Base-by-base conservation (phyloP, 2,329 filamentous ascomycete genomes). In the Verticillium isaacii region DNA sequence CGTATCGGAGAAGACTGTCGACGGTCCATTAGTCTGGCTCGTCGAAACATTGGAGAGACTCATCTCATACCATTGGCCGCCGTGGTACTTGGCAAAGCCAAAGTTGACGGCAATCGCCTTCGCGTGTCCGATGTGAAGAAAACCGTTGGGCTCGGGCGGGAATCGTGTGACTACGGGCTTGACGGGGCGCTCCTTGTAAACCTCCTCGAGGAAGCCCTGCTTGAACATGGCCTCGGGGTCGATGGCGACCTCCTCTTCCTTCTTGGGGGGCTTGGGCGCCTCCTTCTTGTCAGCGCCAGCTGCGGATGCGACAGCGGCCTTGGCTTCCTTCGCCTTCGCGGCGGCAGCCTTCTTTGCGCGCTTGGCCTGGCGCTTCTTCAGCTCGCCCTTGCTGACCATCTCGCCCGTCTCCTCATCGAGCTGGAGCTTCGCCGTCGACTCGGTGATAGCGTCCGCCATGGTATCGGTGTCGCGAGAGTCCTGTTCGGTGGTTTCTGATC, bases 101-200 rank as follows among this genome's bases (percentile, higher is more conserved):
- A 98, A 98, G 77, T 98, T 97, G 75, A 98, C 87, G 0, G 92
- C 90, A 74, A 98, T 97, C 25, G 95, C 94, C 79, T 98, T 98
- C 66, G 90, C 91, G 73, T 98, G 95, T 23, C 94, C 94, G 68
- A 98, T 90, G 72, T 97, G 93, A 11, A 97, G 84, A 73, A 90
- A 97, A 60, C 94, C 95, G 74, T 98, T 98, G 57, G 95, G 95
- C 77, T 94, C 91, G 23, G 91, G 91, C 2, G 91, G 91, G 71
- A 94, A 93, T 67, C 90, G 86, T 4, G 90, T 93, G 57, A 89
- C 75, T 23, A 89, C 86, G 15, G 80, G 77, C 67, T 83, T 84
- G 55, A 81, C 78, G 2, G 88, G 87, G 57, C 86, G 82, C 74
- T 89, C 85, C 64, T 88, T 84, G 77, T 88, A 91, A 34, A 93